Base-by-base conservation (phyloP, 2,329 filamentous ascomycete genomes). In the Colletotrichum tropicale region DNA sequence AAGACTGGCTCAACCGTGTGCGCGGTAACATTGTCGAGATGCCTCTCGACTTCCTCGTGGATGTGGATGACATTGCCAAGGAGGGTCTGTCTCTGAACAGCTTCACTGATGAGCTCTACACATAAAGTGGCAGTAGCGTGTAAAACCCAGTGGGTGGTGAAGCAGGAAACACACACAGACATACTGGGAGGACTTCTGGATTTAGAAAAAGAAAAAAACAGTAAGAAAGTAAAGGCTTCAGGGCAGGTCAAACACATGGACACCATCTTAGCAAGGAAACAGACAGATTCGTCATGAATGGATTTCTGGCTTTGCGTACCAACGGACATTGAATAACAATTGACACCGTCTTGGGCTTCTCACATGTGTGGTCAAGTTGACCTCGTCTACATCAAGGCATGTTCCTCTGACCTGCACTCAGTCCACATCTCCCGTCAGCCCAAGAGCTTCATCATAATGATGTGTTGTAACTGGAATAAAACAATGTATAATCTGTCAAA, bases 1-100 rank as follows among this genome's bases (percentile, higher is more conserved):
- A 95, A 86, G 91, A 93, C 66, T 90, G 92, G 85, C 86, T 96
- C 70, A 88, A 89, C 71, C 88, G 91, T 70, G 88, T 96, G 52
- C 90, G 92, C 76, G 94, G 94, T 3, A 94, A 90, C 10, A 85
- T 96, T 61, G 94, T 98, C 9, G 95, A 98, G 88, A 98, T 98
- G 96, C 95, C 96, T 32, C 87, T 98, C 79, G 88, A 95, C 78
- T 98, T 98, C 87, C 87, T 98, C 83, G 93, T 94, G 80, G 94
- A 96, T 38, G 90, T 91, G 10, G 91, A 95, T 80, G 96, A 98
- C 83, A 93, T 98, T 83, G 96, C 96, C 6, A 93, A 96, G 88
- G 91, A 95, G 79, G 95, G 96, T 0, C 80, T 98, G 80, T 89
- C 90, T 26, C 85, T 96, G 78, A 96, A 96, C 85, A 88, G 89